phyloP scores from a whole-genome alignment of 371 early-diverging fungal species.

The Blastocladiella emersonii region DNA sequence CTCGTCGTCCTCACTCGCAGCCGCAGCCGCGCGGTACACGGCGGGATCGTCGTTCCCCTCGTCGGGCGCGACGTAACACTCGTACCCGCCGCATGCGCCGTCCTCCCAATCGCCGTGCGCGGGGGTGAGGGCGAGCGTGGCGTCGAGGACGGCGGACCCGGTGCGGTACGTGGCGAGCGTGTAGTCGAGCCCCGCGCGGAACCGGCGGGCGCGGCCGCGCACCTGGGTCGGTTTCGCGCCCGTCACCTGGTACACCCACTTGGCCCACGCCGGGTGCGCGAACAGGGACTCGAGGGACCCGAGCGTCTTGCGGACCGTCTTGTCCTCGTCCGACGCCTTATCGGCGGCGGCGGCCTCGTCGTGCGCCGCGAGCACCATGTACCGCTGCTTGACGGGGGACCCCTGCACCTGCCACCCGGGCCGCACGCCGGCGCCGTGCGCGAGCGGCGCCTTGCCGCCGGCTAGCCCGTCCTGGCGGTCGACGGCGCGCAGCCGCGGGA shows the following conservation, averaged over 20 bases:
- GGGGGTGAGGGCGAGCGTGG: constrained; percentile 33
- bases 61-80: constrained; percentile 55
- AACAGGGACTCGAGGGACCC: constrained; percentile 19
- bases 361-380: constrained; percentile 20
- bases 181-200: constrained; percentile 57
- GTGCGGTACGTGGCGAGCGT: constrained; percentile 33
- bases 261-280: constrained; percentile 24
- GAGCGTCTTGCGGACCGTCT: constrained; percentile 9
- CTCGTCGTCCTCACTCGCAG: constrained; percentile 3
- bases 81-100: constrained; percentile 58
- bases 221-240: constrained; percentile 19
- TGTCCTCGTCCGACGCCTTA: too few species aligned
- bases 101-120: constrained; percentile 29
- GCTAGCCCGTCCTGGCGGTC: constrained; percentile 11
- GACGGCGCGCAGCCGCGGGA: constrained; percentile 20
- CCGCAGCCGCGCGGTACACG: constrained; percentile 41
- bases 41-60: constrained; percentile 53
- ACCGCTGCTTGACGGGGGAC: constrained; percentile 45
- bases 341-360: background rate
- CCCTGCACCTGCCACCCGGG: constrained; percentile 38
- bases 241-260: constrained; percentile 30
- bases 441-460: constrained; percentile 19
- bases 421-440: constrained; percentile 38
- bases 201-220: constrained; percentile 38
- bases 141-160: constrained; percentile 31